Conservation (phyloP, 2,329 filamentous ascomycete genomes). For the Aspergillus jensenii region DNA sequence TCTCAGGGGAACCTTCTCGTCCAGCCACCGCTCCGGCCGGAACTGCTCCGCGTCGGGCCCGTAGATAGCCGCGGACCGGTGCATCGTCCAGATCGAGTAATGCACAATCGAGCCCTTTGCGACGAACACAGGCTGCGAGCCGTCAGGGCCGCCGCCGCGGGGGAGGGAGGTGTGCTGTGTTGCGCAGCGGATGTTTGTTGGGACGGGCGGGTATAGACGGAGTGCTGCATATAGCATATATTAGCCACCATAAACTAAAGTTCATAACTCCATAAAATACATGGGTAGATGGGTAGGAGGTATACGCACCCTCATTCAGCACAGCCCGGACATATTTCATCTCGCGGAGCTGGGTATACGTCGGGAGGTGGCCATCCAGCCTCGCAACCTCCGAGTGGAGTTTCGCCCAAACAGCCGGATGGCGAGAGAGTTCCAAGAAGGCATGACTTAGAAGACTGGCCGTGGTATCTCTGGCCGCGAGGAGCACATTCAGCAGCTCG, state of each 20-base stretch:
- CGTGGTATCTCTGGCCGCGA: conserved; percentile 57
- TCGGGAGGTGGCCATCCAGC: conserved; percentile 9
- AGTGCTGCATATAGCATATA: conserved; percentile 39
- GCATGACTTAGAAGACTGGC: conserved; percentile 45
- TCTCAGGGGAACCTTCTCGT: conserved; percentile 54
- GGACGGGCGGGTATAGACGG: conserved; percentile 48
- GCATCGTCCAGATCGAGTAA: conserved; percentile 71
- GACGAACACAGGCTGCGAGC: conserved; percentile 60
- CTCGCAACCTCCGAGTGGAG: background rate
- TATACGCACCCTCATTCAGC: conserved; percentile 20
- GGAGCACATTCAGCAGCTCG: conserved; percentile 52
- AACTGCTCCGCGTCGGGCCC: conserved; percentile 53
- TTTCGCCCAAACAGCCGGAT: conserved; percentile 14
- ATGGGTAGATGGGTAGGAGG: too few relatives aligned
- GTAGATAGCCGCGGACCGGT: conserved; percentile 59
- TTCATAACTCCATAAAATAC: too few relatives aligned
- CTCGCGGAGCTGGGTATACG: conserved; percentile 13
- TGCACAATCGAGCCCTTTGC: conserved; percentile 64
- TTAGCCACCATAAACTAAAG: background rate
- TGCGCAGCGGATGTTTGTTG: conserved; percentile 44
- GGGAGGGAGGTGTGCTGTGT: conserved; percentile 45
- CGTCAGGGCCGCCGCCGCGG: conserved; percentile 61
- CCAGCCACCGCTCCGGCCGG: conserved; percentile 65
- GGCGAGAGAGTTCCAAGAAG: conserved; percentile 19
- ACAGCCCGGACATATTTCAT: conserved; percentile 42